Conservation (phyloP, 345 rosid species). For the Litchi chinensis region DNA sequence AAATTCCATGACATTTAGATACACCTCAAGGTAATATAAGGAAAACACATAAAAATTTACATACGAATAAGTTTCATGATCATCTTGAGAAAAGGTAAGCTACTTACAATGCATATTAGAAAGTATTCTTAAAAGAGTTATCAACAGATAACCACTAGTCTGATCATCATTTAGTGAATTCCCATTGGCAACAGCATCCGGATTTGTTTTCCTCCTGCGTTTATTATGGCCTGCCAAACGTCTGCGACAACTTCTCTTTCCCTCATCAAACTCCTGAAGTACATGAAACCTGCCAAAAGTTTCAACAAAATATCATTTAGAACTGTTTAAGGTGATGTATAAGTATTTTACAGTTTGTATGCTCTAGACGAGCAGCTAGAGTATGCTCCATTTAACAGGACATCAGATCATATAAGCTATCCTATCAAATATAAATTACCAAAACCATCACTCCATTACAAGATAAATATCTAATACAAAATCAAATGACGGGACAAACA, state of each 20-base stretch:
- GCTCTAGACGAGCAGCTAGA: not conserved
- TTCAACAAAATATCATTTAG: constrained; percentile 14
- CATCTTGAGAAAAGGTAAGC: not conserved
- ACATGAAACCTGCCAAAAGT: constrained; percentile 75
- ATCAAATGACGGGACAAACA: not conserved
- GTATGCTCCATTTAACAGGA: not conserved
- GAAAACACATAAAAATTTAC: not conserved
- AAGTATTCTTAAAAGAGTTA: constrained; percentile 85
- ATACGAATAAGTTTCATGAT: not conserved
- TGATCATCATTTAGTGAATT: constrained; percentile 70
- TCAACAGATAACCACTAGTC: constrained; percentile 74
- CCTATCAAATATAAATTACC: not conserved
- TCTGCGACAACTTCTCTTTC: constrained; percentile 98
- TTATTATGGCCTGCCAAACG: constrained; percentile 99
- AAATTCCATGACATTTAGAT: not conserved
- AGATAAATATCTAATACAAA: not conserved
- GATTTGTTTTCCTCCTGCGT: constrained; percentile 94
- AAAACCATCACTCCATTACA: not conserved
- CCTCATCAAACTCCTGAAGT: constrained; percentile 98
- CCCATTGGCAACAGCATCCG: constrained; percentile 57
- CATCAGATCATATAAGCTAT: not conserved
- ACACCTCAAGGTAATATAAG: not conserved
- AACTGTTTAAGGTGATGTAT: not conserved
- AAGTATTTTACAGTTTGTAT: not conserved
- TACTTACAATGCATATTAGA: constrained; percentile 89